Percentiles rank a stretch among this genome's conserved stretches.
Conservation (phyloP, 805 yeast species). For the Nakazawaea ambrosiae region DNA sequence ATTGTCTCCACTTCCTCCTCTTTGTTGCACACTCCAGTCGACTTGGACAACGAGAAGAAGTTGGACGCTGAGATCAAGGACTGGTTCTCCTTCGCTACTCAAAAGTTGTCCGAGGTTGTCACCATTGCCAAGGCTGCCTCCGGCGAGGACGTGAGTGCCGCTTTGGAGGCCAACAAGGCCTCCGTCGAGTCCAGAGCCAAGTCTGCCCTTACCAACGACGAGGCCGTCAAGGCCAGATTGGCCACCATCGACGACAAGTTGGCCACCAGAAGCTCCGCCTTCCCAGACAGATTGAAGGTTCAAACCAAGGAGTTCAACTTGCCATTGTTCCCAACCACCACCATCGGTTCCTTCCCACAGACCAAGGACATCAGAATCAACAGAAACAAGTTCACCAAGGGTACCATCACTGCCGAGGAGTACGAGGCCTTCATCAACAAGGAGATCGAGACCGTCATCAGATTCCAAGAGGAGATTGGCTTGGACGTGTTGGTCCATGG, state of each 20-base stretch:
- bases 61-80: constrained; percentile 87
- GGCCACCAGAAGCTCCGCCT: constrained; percentile 81
- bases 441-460: constrained; percentile 92
- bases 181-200: constrained; percentile 80
- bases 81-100: constrained; percentile 98
- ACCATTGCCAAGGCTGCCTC: constrained; percentile 81
- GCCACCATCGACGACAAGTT: constrained; percentile 64
- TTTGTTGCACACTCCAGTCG: constrained; percentile 97
- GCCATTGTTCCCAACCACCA: constrained; percentile 99
- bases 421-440: constrained; percentile 94
- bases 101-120: constrained; percentile 90
- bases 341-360: constrained; percentile 99
- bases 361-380: constrained; percentile 97
- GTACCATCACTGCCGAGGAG: constrained; percentile 89
- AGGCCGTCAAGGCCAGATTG: constrained; percentile 83
- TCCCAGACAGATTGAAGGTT: constrained; percentile 79
- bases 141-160: constrained; percentile 72
- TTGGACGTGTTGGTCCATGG: constrained; percentile 98
- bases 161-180: constrained; percentile 78
- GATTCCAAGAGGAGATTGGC: constrained; percentile 99
- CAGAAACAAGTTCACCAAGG: constrained; percentile 98
- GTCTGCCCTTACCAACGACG: constrained; percentile 87
- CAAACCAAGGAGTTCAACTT: constrained; percentile 86
- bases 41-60: constrained; percentile 86
- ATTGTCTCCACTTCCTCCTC: constrained; percentile 94